Evolutionary conservation across 1,139 yeast species (phyloP).

Genomic region (Suhomyces yuchorum): DNA sequence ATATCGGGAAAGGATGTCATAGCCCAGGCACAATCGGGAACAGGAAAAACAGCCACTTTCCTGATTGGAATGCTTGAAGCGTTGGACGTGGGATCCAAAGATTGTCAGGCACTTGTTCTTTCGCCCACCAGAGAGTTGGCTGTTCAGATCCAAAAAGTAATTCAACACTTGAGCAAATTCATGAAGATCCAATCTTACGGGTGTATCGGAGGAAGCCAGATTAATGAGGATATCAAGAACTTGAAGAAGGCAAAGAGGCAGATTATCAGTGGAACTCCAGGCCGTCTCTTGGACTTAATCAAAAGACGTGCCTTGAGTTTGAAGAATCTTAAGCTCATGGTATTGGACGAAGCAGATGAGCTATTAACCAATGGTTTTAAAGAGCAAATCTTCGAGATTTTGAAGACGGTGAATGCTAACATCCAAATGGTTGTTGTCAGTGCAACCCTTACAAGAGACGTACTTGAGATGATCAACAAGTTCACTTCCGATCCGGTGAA

Average conservation of each 20-base stretch:
- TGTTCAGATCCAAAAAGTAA: slow-evolving; percentile 82
- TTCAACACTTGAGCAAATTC: slow-evolving; percentile 80
- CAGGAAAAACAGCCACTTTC: slow-evolving; percentile 97
- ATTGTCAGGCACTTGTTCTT: slow-evolving; percentile 79
- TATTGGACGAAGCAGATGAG: slow-evolving; percentile 95
- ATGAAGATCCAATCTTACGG: slow-evolving; percentile 86
- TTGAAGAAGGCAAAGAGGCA: slow-evolving; percentile 73
- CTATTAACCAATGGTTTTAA: slow-evolving; percentile 87
- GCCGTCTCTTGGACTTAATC: slow-evolving; percentile 86
- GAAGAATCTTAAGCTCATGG: slow-evolving; percentile 75
- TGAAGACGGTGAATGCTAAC: slow-evolving; percentile 73
- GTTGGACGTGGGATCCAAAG: slow-evolving; percentile 65
- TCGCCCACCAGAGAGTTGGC: slow-evolving; percentile 98
- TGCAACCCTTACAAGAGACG: slow-evolving; percentile 88
- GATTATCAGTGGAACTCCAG: slow-evolving; percentile 97
- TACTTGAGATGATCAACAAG: slow-evolving; percentile 79
- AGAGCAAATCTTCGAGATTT: slow-evolving; percentile 89
- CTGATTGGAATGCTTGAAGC: slow-evolving; percentile 88
- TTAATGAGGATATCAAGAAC: slow-evolving; percentile 76
- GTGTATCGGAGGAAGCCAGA: slow-evolving; percentile 89
- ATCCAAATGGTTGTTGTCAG: slow-evolving; percentile 93
- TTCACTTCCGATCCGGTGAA: slow-evolving; percentile 91
- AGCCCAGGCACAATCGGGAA: slow-evolving; percentile 98
- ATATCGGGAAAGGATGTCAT: slow-evolving; percentile 89
- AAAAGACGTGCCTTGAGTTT: slow-evolving; percentile 70